These are phyloP conservation scores for Entonaema liquescens DNA, from an alignment of 495 filamentous ascomycete genomes.

Conservation along the genomic window DNA sequence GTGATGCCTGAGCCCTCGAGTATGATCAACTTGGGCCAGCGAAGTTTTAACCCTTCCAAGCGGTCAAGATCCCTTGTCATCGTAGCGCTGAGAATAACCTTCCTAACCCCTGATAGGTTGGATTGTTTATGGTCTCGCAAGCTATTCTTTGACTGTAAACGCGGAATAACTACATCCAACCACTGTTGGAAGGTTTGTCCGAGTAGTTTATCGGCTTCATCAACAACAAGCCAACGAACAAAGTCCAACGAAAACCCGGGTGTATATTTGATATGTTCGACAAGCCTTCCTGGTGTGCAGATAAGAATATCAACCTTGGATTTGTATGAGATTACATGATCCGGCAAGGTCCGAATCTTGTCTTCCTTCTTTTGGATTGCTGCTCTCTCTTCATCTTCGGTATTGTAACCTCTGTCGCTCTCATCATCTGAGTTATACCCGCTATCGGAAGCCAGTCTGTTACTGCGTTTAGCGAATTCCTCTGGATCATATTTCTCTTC, in stretches of 20 bases:
- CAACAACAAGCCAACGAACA: conserved; percentile 86
- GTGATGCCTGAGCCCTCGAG: conserved; percentile 63
- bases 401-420: conserved; percentile 39
- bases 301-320: conserved; percentile 89
- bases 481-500: conserved; percentile 59
- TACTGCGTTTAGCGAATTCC: conserved; percentile 44
- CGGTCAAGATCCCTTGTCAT: conserved; percentile 91
- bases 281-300: conserved; percentile 89
- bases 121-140: conserved; percentile 60
- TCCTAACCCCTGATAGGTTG: conserved; percentile 62
- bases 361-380: conserved; percentile 42
- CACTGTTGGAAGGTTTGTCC: conserved; percentile 94
- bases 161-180: conserved; percentile 75
- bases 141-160: conserved; percentile 61
- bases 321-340: conserved; percentile 67
- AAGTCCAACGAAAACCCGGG: conserved; percentile 78
- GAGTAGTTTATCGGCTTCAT: conserved; percentile 92
- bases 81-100: conserved; percentile 88
- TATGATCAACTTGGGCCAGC: conserved; percentile 77
- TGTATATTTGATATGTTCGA: conserved; percentile 88
- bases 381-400: conserved; percentile 44
- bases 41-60: conserved; percentile 75
- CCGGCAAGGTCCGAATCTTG: conserved; percentile 55
- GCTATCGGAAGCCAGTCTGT: conserved; percentile 17
- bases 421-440: conserved; percentile 26